These are phyloP conservation scores for Cucumis melo DNA, from an alignment of 306 rosid genomes.

Conservation along the genomic window DNA sequence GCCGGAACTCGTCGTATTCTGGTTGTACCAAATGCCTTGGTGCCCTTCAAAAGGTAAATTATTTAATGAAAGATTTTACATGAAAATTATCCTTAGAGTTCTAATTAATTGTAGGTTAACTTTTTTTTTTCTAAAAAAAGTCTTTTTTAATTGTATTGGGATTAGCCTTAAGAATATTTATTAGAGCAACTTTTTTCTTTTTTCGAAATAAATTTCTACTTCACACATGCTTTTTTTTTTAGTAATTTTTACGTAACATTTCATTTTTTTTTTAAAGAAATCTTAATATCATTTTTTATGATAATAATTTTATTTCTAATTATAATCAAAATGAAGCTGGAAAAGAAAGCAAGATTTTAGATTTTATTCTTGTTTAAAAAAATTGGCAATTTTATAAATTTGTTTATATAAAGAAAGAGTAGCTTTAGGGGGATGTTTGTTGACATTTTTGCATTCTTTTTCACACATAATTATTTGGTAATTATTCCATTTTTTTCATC, in stretches of 20 bases:
- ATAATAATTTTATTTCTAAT: not conserved
- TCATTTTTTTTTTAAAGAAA: not conserved
- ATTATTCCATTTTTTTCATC: no score
- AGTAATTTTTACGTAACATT: not conserved
- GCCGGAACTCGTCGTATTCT: constrained; percentile 68
- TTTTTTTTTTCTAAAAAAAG: no score
- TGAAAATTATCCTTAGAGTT: not conserved
- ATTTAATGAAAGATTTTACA: not conserved
- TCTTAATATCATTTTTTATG: not conserved
- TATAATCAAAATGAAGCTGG: not conserved
- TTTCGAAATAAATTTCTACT: no score
- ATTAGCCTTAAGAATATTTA: not conserved
- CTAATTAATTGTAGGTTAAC: not conserved
- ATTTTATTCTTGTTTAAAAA: no score
- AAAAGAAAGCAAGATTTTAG: no score
- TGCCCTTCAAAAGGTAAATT: constrained; percentile 60
- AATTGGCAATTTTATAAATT: no score
- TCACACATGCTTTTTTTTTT: not conserved
- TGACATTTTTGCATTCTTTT: no score
- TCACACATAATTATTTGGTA: no score
- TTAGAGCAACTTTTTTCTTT: no score
- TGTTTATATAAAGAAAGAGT: no score
- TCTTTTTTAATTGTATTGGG: not conserved
- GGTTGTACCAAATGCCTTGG: constrained; percentile 87
- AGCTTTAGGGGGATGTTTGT: no score